Evolutionary conservation across 371 early-diverging fungal species (phyloP).

Genomic region (Apophysomyces sp.): DNA sequence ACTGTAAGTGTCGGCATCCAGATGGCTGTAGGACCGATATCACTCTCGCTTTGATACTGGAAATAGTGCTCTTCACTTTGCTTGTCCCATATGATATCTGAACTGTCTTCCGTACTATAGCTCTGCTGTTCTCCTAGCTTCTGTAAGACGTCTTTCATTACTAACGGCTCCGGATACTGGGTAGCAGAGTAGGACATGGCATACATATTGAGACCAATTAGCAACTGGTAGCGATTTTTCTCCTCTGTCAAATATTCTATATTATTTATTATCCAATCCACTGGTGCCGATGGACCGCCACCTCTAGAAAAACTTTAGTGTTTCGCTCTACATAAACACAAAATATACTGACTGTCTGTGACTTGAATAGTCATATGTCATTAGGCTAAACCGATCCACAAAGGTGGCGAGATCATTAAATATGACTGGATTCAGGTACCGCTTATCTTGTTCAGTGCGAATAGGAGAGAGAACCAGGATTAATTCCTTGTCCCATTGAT

Average conservation of each 20-base stretch:
- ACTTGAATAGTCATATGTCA: constrained; percentile 65
- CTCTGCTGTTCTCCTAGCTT: constrained; percentile 21
- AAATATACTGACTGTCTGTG: constrained; percentile 27
- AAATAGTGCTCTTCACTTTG: constrained; percentile 48
- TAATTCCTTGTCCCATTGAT: constrained; percentile 24
- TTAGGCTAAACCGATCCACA: constrained; percentile 58
- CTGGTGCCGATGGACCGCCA: constrained; percentile 57
- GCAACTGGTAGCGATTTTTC: constrained; percentile 40
- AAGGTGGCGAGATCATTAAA: constrained; percentile 34
- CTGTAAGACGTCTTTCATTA: constrained; percentile 35
- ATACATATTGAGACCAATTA: constrained; percentile 59
- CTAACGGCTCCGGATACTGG: constrained; percentile 27
- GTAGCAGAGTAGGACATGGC: constrained; percentile 45
- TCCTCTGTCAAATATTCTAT: constrained; percentile 38
- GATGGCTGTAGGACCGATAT: constrained; percentile 32
- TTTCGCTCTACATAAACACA: neutral
- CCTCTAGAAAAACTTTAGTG: constrained; percentile 12
- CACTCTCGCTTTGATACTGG: constrained; percentile 33
- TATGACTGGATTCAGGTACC: constrained; percentile 29
- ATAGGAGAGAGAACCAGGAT: constrained; percentile 55
- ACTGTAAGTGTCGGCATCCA: constrained; percentile 58
- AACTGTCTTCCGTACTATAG: constrained; percentile 1
- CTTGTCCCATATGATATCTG: constrained; percentile 43
- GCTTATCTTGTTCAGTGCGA: constrained; percentile 24
- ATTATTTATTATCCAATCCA: constrained; percentile 59